A percentile compares a stretch with the other conserved stretches of the same genome.
phyloP scores from a whole-genome alignment of 2,329 filamentous ascomycete genomes.

The Fusarium drepaniforme region DNA sequence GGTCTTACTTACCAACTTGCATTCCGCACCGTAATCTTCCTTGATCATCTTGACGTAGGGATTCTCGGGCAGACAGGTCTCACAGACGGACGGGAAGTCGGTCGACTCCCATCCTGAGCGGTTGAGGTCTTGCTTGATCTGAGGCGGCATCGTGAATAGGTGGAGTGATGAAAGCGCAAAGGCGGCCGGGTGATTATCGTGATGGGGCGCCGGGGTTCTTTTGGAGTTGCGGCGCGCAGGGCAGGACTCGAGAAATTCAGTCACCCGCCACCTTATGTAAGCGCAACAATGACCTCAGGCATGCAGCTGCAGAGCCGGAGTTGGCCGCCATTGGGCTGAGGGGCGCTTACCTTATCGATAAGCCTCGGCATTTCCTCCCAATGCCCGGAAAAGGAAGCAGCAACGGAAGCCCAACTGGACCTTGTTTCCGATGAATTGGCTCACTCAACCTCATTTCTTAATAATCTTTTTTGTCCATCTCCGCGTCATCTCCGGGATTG shows the following conservation, averaged over 20 bases:
- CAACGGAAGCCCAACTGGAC: background rate
- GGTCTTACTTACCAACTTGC: conserved; percentile 68
- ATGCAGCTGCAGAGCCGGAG: conserved; percentile 12
- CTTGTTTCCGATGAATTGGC: background rate
- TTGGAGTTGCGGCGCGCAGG: conserved; percentile 40
- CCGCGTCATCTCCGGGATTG: conserved; percentile 4
- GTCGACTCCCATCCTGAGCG: conserved; percentile 96
- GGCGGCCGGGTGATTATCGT: conserved; percentile 27
- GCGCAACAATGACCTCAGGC: conserved; percentile 22
- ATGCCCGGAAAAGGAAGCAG: background rate
- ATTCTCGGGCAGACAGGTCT: conserved; percentile 95
- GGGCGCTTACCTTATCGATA: conserved; percentile 45
- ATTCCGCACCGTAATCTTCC: conserved; percentile 92
- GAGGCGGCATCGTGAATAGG: conserved; percentile 75
- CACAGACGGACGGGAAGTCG: conserved; percentile 89
- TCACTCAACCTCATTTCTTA: background rate
- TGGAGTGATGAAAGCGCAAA: conserved; percentile 36
- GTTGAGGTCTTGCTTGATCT: conserved; percentile 97
- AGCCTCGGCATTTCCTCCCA: conserved; percentile 3
- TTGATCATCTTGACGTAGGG: conserved; percentile 99
- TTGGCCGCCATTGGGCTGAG: conserved; percentile 33
- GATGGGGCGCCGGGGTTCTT: conserved; percentile 34
- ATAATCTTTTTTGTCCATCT: conserved; percentile 4
- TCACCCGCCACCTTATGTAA: conserved; percentile 46
- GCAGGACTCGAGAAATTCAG: conserved; percentile 37